A percentile compares a stretch with the other conserved stretches of the same genome.
phyloP scores from a whole-genome alignment of 169 alveolate genomes.

The Prorocentrum cordatum region DNA sequence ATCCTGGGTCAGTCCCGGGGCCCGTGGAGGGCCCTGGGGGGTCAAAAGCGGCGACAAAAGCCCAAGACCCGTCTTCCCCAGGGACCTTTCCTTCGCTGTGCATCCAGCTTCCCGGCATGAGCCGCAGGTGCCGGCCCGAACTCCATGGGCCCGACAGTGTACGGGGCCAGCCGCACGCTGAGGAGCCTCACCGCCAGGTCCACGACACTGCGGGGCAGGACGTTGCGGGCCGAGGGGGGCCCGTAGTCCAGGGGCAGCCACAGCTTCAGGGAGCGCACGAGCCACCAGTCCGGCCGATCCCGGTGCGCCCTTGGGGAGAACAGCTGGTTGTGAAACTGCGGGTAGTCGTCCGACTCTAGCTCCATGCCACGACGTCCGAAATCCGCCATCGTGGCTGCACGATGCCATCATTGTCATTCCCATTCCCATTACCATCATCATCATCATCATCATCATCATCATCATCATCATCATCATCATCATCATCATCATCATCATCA shows the following conservation, averaged over 20 bases:
- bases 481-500: too few relatives aligned
- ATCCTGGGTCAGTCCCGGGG: too few relatives aligned
- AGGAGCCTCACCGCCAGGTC: conserved; percentile 30
- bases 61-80: too few relatives aligned
- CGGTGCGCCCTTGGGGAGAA: conserved; percentile 20
- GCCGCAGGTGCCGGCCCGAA: not conserved
- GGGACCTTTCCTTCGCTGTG: too few relatives aligned
- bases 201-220: conserved; percentile 22
- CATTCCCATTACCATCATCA: too few relatives aligned
- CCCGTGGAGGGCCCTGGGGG: too few relatives aligned
- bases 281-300: conserved; percentile 33
- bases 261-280: conserved; percentile 44
- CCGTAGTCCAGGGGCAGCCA: conserved; percentile 42
- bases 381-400: too few relatives aligned
- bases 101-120: not conserved
- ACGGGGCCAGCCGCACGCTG: conserved; percentile 12
- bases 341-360: conserved; percentile 43
- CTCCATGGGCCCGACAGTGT: not conserved
- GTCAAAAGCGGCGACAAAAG: too few relatives aligned
- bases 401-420: too few relatives aligned
- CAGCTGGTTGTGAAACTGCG: conserved; percentile 34
- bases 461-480: too few relatives aligned
- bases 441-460: too few relatives aligned
- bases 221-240: conserved; percentile 51
- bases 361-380: conserved; percentile 45